Conservation (phyloP, 2,329 filamentous ascomycete genomes). For the Ophiostoma angusticollis region DNA sequence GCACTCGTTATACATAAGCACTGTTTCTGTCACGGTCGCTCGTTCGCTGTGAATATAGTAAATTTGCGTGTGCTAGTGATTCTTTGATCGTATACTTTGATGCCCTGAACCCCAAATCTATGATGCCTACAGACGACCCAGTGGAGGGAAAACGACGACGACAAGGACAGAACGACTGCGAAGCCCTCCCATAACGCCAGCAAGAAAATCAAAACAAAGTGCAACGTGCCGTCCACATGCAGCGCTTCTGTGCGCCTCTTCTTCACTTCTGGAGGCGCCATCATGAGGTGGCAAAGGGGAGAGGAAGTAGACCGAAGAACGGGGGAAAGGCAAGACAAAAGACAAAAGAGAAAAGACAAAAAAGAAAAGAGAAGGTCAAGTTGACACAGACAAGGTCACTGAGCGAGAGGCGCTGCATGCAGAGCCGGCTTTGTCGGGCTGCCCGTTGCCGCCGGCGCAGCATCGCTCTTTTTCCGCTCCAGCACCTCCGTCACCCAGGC, state of each 20-base stretch:
- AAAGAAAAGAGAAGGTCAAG: not conserved
- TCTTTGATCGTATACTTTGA: slow-evolving; percentile 7
- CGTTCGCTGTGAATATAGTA: not conserved
- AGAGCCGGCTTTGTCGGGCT: slow-evolving; percentile 64
- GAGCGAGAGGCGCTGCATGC: slow-evolving; percentile 75
- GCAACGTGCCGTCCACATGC: too few relatives aligned
- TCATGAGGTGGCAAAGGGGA: too few relatives aligned
- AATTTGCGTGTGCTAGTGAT: slow-evolving; percentile 6
- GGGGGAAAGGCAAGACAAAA: not conserved
- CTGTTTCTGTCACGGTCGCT: too few relatives aligned
- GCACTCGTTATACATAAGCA: not conserved
- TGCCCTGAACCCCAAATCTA: slow-evolving; percentile 1
- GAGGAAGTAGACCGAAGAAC: not conserved
- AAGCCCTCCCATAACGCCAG: not conserved
- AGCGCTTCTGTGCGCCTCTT: too few relatives aligned
- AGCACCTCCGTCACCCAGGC: slow-evolving; percentile 69
- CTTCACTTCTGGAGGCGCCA: too few relatives aligned
- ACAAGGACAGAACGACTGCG: not conserved
- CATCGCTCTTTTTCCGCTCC: slow-evolving; percentile 47
- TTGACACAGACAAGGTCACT: slow-evolving; percentile 1
- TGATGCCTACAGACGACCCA: too few relatives aligned
- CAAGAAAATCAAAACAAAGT: not conserved
- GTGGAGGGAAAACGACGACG: too few relatives aligned
- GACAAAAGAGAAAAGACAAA: not conserved
- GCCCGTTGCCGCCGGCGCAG: slow-evolving; percentile 24